These are phyloP conservation scores for Dryas integrifolia DNA, from an alignment of 331 rosid genomes.

Conservation along the genomic window DNA sequence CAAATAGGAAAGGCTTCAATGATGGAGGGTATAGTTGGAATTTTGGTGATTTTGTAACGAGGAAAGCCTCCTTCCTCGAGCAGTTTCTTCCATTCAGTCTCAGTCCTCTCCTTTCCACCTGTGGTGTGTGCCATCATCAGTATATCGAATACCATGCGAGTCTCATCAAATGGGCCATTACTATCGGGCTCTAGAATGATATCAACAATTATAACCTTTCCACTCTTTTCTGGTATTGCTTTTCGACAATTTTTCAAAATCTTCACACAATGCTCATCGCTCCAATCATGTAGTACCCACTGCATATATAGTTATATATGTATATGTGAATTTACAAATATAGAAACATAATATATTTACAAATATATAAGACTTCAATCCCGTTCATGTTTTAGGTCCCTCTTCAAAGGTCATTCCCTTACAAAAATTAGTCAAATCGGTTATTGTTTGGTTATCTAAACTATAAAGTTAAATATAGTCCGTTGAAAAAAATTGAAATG, in stretches of 20 bases:
- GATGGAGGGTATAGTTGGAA: conserved; percentile 41
- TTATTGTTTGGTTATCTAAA: too few species aligned
- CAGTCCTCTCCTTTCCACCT: conserved; percentile 55
- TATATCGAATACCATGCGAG: conserved; percentile 42
- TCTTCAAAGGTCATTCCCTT: too few species aligned
- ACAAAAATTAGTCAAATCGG: too few species aligned
- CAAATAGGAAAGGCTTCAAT: conserved; percentile 44
- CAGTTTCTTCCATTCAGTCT: conserved; percentile 41
- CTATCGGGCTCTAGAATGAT: background rate
- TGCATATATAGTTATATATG: background rate
- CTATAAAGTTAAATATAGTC: too few species aligned
- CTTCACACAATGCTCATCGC: conserved; percentile 30
- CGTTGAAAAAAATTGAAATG: too few species aligned
- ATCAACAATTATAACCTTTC: conserved; percentile 32
- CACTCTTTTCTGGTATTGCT: conserved; percentile 23
- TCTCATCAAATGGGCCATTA: conserved; percentile 27
- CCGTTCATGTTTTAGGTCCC: too few species aligned
- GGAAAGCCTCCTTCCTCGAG: conserved; percentile 45
- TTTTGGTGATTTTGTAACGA: conserved; percentile 46
- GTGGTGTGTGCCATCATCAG: conserved; percentile 43
- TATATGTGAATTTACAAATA: too few species aligned
- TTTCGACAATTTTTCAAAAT: conserved; percentile 33
- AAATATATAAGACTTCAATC: too few species aligned
- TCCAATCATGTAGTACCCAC: conserved; percentile 38
- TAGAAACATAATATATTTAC: too few species aligned